phyloP scores from a whole-genome alignment of 768 basidiomycete species.

The Pilatotrama ljubarskyi region DNA sequence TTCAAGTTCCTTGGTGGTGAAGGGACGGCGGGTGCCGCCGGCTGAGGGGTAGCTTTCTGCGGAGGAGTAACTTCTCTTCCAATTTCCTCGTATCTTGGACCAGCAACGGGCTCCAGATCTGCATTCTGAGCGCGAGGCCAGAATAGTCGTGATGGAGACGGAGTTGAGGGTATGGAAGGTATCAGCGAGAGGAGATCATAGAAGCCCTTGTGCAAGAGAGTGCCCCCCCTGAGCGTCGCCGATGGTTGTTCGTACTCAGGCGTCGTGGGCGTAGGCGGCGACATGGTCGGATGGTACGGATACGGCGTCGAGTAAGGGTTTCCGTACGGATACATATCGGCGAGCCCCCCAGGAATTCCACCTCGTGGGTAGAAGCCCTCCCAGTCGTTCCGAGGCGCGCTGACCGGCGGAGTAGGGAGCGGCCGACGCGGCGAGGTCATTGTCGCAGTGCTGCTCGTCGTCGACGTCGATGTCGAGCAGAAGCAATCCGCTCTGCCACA shows the following conservation, averaged over 20 bases:
- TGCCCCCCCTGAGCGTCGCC: constrained; percentile 50
- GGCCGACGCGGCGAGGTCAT: constrained; percentile 32
- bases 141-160: constrained; percentile 62
- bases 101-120: constrained; percentile 49
- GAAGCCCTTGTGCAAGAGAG: constrained; percentile 86
- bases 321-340: constrained; percentile 26
- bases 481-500: constrained; percentile 8
- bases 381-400: constrained; percentile 7
- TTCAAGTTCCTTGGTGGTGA: constrained; percentile 44
- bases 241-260: constrained; percentile 16
- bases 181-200: constrained; percentile 83
- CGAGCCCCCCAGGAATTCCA: constrained; percentile 13
- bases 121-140: constrained; percentile 46
- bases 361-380: constrained; percentile 10
- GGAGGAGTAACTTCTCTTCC: constrained; percentile 22
- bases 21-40: constrained; percentile 33
- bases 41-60: constrained; percentile 31
- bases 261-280: neutral
- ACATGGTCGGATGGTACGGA: constrained; percentile 34
- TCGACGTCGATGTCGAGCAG: constrained; percentile 9
- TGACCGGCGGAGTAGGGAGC: constrained; percentile 33
- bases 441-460: constrained; percentile 18
- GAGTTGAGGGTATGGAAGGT: constrained; percentile 58
- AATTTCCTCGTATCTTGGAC: constrained; percentile 70
- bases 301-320: constrained; percentile 34